phyloP scores from a whole-genome alignment of 2,329 filamentous ascomycete species.

The Arthroderma sp. region DNA sequence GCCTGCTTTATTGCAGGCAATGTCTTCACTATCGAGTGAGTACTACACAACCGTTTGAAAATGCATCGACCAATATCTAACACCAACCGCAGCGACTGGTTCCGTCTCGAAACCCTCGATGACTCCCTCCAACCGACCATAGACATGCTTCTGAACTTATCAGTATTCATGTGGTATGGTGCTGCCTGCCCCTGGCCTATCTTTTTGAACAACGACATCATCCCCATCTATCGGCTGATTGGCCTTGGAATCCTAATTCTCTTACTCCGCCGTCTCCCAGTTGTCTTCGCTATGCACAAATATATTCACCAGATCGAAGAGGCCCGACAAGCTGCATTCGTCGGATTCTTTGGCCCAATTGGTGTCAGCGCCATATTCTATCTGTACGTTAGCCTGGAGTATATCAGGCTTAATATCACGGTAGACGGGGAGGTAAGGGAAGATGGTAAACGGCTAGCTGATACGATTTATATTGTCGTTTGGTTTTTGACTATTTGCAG shows the following conservation, averaged over 20 bases:
- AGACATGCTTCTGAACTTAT: slow-evolving; percentile 84
- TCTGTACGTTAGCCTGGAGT: slow-evolving; percentile 68
- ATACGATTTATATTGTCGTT: slow-evolving; percentile 59
- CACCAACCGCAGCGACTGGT: slow-evolving; percentile 58
- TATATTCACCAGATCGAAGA: slow-evolving; percentile 69
- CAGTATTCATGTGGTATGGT: slow-evolving; percentile 84
- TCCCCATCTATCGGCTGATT: slow-evolving; percentile 62
- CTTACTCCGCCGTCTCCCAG: slow-evolving; percentile 63
- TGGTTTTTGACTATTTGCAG: slow-evolving; percentile 82
- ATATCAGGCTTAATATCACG: slow-evolving; percentile 45
- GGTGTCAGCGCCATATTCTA: slow-evolving; percentile 88
- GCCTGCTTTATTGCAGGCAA: slow-evolving; percentile 91
- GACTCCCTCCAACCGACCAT: slow-evolving; percentile 90
- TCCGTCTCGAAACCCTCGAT: slow-evolving; percentile 74
- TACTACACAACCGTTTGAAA: slow-evolving; percentile 4
- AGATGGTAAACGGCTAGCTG: slow-evolving; percentile 54
- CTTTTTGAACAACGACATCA: slow-evolving; percentile 56
- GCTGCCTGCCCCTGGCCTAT: slow-evolving; percentile 68
- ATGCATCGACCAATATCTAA: slow-evolving; percentile 9
- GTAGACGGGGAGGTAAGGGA: slow-evolving; percentile 48
- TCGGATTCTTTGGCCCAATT: slow-evolving; percentile 88
- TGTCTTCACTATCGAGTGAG: slow-evolving; percentile 71
- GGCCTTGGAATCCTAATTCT: slow-evolving; percentile 64
- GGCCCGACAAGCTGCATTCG: slow-evolving; percentile 63
- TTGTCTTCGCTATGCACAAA: slow-evolving; percentile 61